phyloP scores from a whole-genome alignment of 345 rosid species.

The Rhodamnia rubescens region DNA sequence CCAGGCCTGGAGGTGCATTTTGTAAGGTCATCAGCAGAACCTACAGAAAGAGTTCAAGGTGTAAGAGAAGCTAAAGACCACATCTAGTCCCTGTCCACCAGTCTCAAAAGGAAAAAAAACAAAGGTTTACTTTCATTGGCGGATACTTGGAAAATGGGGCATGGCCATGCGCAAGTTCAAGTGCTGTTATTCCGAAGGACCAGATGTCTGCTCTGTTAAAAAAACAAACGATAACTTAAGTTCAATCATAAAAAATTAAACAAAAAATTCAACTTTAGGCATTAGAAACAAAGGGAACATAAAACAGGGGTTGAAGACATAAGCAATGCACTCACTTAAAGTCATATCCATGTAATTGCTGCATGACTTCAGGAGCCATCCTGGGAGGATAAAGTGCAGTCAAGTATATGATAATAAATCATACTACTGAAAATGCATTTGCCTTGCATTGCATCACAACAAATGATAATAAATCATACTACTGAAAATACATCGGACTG shows the following conservation, averaged over 20 bases:
- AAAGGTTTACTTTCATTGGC: constrained; percentile 69
- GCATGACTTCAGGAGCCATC: constrained; percentile 99
- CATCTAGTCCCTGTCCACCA: not conserved
- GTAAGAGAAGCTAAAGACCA: not conserved
- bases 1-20: constrained; percentile 99
- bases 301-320: not conserved
- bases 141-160: constrained; percentile 99
- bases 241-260: constrained; percentile 3
- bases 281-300: not conserved
- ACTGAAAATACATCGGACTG: not conserved
- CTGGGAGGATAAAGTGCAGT: constrained; percentile 19
- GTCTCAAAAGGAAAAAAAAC: not conserved
- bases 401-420: not conserved
- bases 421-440: not conserved
- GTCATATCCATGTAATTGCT: constrained; percentile 98
- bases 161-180: constrained; percentile 98
- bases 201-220: constrained; percentile 77
- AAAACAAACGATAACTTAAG: constrained; percentile 4
- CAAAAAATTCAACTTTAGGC: not conserved
- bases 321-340: constrained; percentile 59
- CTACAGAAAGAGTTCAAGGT: constrained; percentile 18
- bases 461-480: not conserved
- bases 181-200: constrained; percentile 98
- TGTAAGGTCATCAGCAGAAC: constrained; percentile 97
- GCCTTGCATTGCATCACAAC: not conserved